These are phyloP conservation scores for Thuja plicata DNA, from an alignment of 83 land plant genomes.

Conservation along the genomic window DNA sequence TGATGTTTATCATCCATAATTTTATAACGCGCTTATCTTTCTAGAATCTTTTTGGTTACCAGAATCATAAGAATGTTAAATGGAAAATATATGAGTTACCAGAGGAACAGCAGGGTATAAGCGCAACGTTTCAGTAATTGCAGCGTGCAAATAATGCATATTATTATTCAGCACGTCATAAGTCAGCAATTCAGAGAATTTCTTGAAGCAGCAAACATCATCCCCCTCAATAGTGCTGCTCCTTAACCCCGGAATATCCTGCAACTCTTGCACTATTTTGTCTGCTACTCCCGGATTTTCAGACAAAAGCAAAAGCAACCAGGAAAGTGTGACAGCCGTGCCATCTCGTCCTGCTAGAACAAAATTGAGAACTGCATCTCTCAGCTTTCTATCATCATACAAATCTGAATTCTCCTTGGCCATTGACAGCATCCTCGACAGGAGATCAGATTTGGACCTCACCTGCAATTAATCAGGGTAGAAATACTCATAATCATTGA, in stretches of 20 bases:
- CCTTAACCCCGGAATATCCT: background rate
- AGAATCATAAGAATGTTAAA: background rate
- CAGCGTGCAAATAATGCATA: slow-evolving; percentile 33
- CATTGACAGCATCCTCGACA: slow-evolving; percentile 28
- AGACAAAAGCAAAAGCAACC: slow-evolving; percentile 32
- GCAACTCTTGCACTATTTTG: slow-evolving; percentile 18
- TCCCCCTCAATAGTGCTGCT: background rate
- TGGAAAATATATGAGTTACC: slow-evolving; percentile 15
- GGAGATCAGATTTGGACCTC: slow-evolving; percentile 25
- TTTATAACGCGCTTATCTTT: no score
- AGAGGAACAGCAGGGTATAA: slow-evolving; percentile 44
- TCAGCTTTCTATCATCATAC: slow-evolving; percentile 25
- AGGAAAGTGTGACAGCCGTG: slow-evolving; percentile 39
- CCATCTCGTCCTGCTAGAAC: slow-evolving; percentile 42
- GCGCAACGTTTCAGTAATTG: slow-evolving; percentile 39
- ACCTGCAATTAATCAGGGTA: slow-evolving; percentile 1
- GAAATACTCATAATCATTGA: background rate
- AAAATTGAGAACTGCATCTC: slow-evolving; percentile 37
- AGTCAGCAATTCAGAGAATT: slow-evolving; percentile 23
- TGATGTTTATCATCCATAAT: background rate
- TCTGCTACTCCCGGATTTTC: slow-evolving; percentile 20
- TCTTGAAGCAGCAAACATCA: background rate
- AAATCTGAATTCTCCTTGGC: slow-evolving; percentile 21
- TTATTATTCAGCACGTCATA: slow-evolving; percentile 24
- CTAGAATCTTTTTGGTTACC: background rate